Percentiles rank a stretch among this genome's conserved stretches.
These are phyloP conservation scores for Fraxinus excelsior DNA, from an alignment of 257 asterid genomes.

Conservation along the genomic window DNA sequence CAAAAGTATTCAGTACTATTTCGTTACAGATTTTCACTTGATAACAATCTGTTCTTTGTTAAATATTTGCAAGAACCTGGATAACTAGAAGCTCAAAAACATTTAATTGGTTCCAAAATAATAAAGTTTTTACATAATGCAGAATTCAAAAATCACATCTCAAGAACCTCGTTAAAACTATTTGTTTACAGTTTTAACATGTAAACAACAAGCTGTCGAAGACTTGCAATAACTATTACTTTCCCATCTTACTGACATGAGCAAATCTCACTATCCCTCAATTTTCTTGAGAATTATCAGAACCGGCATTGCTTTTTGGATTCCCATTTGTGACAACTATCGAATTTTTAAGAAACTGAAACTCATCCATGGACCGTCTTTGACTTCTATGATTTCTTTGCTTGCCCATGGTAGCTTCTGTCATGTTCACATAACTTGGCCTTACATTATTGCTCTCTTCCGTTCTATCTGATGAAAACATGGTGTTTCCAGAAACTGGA, in stretches of 20 bases:
- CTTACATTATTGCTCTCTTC: conserved; percentile 54
- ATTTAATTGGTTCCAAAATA: conserved; percentile 19
- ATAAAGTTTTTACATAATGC: conserved; percentile 37
- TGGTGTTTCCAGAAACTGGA: conserved; percentile 53
- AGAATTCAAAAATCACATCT: conserved; percentile 23
- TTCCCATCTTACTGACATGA: conserved; percentile 21
- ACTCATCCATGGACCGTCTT: conserved; percentile 80
- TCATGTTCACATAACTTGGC: conserved; percentile 86
- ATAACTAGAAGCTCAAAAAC: not conserved
- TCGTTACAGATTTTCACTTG: no score
- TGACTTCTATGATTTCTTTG: conserved; percentile 60
- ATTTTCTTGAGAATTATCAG: conserved; percentile 46
- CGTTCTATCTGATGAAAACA: conserved; percentile 47
- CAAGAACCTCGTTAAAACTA: not conserved
- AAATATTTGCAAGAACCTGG: not conserved
- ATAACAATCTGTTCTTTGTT: not conserved
- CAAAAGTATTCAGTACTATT: not conserved
- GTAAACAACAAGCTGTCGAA: conserved; percentile 68
- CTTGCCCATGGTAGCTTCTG: conserved; percentile 86
- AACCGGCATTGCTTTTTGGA: conserved; percentile 50
- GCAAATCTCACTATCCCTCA: conserved; percentile 35
- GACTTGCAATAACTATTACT: conserved; percentile 13
- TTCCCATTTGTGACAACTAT: conserved; percentile 42
- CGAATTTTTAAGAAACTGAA: conserved; percentile 65
- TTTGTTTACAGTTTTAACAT: conserved; percentile 18